These are phyloP conservation scores for Gorgonomyces haynaldii DNA, from an alignment of 192 early-diverging fungal genomes.

Conservation along the genomic window DNA sequence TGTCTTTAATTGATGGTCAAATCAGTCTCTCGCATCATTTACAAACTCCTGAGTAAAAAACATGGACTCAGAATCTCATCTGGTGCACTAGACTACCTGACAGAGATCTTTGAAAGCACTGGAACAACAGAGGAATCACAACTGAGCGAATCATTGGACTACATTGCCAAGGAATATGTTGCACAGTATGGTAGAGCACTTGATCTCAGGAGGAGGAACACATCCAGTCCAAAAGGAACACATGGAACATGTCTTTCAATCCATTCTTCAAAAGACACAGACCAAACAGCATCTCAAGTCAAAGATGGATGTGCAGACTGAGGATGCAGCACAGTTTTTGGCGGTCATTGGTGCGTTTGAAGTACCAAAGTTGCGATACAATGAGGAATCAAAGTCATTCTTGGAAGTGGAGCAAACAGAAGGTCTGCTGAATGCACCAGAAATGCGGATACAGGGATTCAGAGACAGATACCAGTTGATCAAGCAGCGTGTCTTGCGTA, in stretches of 20 bases:
- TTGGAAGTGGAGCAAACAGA: background rate
- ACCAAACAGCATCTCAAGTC: too few species aligned
- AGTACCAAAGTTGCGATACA: slow-evolving; percentile 1
- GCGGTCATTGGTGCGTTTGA: background rate
- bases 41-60: slow-evolving; percentile 62
- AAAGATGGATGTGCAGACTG: background rate
- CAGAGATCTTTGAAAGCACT: slow-evolving; percentile 37
- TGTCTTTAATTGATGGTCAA: slow-evolving; percentile 16
- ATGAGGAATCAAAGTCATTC: background rate
- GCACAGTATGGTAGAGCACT: slow-evolving; percentile 50
- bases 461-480: slow-evolving; percentile 70
- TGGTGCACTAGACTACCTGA: slow-evolving; percentile 58
- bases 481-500: slow-evolving; percentile 65
- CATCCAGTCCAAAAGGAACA: background rate
- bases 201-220: background rate
- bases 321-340: background rate
- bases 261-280: slow-evolving; percentile 33
- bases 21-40: too few species aligned
- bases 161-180: slow-evolving; percentile 57
- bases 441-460: slow-evolving; percentile 26
- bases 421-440: background rate
- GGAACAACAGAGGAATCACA: slow-evolving; percentile 26
- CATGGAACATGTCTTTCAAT: slow-evolving; percentile 39
- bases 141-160: slow-evolving; percentile 49
- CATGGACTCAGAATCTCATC: slow-evolving; percentile 66